Evolutionary conservation across 768 basidiomycete species (phyloP).

Genomic region (Lactarius vividus): DNA sequence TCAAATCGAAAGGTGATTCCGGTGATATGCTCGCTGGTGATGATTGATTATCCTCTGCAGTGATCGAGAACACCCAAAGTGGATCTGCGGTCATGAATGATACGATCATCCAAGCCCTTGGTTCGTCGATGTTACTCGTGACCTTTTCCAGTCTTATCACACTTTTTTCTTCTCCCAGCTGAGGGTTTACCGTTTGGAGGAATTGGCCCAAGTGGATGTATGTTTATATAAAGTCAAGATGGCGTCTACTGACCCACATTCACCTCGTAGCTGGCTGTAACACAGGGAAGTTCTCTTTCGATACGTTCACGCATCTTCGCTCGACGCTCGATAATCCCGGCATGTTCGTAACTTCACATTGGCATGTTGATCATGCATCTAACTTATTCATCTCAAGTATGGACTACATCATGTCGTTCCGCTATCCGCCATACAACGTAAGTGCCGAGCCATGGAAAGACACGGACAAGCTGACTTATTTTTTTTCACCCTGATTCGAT

Average conservation of each 20-base stretch:
- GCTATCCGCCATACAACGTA: slow-evolving; percentile 42
- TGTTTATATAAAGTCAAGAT: slow-evolving; percentile 30
- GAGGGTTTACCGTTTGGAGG: slow-evolving; percentile 75
- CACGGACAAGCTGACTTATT: not conserved
- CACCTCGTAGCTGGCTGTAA: slow-evolving; percentile 57
- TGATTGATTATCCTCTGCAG: slow-evolving; percentile 36
- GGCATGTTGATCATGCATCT: not conserved
- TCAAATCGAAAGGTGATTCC: slow-evolving; percentile 58
- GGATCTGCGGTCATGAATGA: slow-evolving; percentile 74
- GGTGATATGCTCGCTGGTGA: not conserved
- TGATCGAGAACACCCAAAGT: slow-evolving; percentile 67
- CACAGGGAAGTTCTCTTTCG: slow-evolving; percentile 72
- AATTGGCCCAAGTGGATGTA: slow-evolving; percentile 69
- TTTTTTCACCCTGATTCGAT: slow-evolving; percentile 1
- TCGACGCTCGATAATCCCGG: slow-evolving; percentile 46
- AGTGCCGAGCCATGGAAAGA: slow-evolving; percentile 15
- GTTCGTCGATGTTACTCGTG: slow-evolving; percentile 37
- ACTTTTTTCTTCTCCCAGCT: slow-evolving; percentile 34
- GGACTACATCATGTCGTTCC: slow-evolving; percentile 35
- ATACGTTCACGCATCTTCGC: slow-evolving; percentile 74
- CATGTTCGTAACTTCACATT: slow-evolving; percentile 33
- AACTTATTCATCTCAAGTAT: slow-evolving; percentile 29
- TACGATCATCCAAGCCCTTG: slow-evolving; percentile 53
- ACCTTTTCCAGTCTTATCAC: not conserved
- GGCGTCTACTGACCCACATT: not conserved